Base-by-base conservation (phyloP, 768 basidiomycete species). In the Boletus tylopilopsis region DNA sequence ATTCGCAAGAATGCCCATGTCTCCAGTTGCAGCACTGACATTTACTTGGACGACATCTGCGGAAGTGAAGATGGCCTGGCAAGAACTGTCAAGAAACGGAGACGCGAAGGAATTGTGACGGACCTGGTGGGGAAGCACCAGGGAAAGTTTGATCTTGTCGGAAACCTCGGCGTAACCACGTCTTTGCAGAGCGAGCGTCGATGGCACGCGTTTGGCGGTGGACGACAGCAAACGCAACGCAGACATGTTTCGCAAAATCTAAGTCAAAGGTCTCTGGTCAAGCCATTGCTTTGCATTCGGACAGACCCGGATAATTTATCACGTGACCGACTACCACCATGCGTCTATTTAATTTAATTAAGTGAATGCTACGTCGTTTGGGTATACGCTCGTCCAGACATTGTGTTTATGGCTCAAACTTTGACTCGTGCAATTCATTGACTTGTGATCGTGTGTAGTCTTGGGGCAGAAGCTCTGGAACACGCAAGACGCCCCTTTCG, bases 1-100 rank as follows among this genome's bases (percentile, higher is more conserved):
- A 79, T 95, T 96, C 61, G 95, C 92, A 53, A 99, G 85, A 62
- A 99, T 90, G 77, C 96, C 96, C 94, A 98, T 97, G 72, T 97
- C 94, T 64, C 96, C 96, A 4, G 91, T 85, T 47, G 85, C 90
- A 34, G 94, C 96, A 30, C 94, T 75, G 61, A 97, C 75, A 75
- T 97, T 97, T 59, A 99, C 95, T 71, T 98, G 95, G 19, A 90
- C 82, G 50, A 97, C 95, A 69, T 94, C 94, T 60, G 82, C 70
- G 21, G 94, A 93, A 52, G 80, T 82, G 81, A 84, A 97, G 69
- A 99, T 84, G 47, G 94, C 76, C 95, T 99, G 63, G 42, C 54
- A 32, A 39, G 19, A 35, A 50, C 36, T 39, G 53, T 64, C 49
- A 57, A n/a, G 57, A 43, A 35, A 51, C 40, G 33, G 22, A 36